Conservation (phyloP, 2,329 filamentous ascomycete genomes). For the Pseudocercospora vitis region DNA sequence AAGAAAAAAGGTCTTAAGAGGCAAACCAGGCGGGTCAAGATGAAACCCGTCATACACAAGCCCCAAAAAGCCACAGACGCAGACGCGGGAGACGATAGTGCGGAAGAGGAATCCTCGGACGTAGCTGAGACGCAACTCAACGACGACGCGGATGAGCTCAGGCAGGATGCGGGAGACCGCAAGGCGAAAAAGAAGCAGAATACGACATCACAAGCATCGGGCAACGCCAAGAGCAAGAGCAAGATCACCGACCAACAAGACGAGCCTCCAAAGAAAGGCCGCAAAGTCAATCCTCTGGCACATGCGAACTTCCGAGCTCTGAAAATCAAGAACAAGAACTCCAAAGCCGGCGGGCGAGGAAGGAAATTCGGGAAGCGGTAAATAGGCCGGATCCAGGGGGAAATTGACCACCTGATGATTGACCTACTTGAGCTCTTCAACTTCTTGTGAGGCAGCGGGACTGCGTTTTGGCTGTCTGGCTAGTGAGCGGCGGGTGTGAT, state of each 20-base stretch:
- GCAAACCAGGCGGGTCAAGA: slow-evolving; percentile 69
- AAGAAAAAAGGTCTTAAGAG: slow-evolving; percentile 86
- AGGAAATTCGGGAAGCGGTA: slow-evolving; percentile 34
- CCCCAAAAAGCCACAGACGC: slow-evolving; percentile 31
- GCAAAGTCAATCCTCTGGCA: slow-evolving; percentile 48
- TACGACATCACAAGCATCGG: no score
- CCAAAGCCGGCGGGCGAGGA: slow-evolving; percentile 45
- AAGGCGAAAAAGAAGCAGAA: slow-evolving; percentile 16
- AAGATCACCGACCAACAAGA: slow-evolving; percentile 11
- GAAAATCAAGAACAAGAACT: slow-evolving; percentile 54
- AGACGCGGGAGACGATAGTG: slow-evolving; percentile 14
- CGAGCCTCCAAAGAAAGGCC: slow-evolving; percentile 39
- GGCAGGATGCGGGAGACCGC: no score
- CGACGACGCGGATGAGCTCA: slow-evolving; percentile 11
- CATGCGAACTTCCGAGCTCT: slow-evolving; percentile 51
- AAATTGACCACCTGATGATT: no score
- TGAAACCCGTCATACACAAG: slow-evolving; percentile 38
- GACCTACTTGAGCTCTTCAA: no score
- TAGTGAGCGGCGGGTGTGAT: no score
- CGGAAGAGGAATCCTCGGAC: slow-evolving; percentile 3
- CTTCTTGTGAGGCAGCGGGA: no score
- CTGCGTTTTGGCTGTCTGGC: no score
- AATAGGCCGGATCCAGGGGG: not conserved
- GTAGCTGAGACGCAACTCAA: slow-evolving; percentile 28
- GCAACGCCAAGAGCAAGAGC: slow-evolving; percentile 10